Evolutionary conservation across 2,329 filamentous ascomycete genomes (phyloP).

Genomic region (Botrytis tulipae): DNA sequence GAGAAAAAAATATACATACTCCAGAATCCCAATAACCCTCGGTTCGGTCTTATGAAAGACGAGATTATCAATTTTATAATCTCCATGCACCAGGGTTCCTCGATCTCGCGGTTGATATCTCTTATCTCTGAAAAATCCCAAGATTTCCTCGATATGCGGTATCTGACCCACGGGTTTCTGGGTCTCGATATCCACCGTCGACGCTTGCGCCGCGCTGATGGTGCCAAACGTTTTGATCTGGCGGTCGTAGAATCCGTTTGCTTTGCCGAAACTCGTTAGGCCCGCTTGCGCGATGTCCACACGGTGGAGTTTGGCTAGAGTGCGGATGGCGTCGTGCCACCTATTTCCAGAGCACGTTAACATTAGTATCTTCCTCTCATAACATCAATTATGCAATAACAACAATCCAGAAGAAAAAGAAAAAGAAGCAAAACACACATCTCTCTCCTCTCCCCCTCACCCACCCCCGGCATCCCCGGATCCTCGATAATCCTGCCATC

Average conservation of each 20-base stretch:
- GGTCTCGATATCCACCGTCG: constrained; percentile 73
- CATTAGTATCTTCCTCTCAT: constrained; percentile 2
- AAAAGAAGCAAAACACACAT: constrained; percentile 51
- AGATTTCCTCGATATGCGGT: constrained; percentile 78
- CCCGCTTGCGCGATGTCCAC: constrained; percentile 66
- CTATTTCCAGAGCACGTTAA: constrained; percentile 40
- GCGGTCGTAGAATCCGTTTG: constrained; percentile 75
- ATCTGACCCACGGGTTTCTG: constrained; percentile 74
- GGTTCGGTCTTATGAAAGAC: constrained; percentile 88
- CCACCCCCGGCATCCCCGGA: constrained; percentile 72
- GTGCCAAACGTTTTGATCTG: constrained; percentile 81
- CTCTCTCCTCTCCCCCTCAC: constrained; percentile 64
- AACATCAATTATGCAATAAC: not conserved
- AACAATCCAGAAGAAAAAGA: not conserved
- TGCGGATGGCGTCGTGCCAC: constrained; percentile 81
- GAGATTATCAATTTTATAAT: constrained; percentile 93
- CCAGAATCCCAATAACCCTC: constrained; percentile 85
- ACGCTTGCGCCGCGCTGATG: constrained; percentile 76
- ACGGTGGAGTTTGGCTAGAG: constrained; percentile 81
- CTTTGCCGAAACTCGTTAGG: constrained; percentile 70
- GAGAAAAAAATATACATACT: constrained; percentile 51
- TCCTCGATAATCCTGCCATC: constrained; percentile 93
- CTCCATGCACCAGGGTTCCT: constrained; percentile 81
- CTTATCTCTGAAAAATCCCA: constrained; percentile 72
- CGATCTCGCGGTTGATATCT: constrained; percentile 72